A percentile compares a stretch with the other conserved stretches of the same genome.
These are phyloP conservation scores for Platanthera guangdongensis DNA, from an alignment of 106 monocot genomes.

Conservation along the genomic window DNA sequence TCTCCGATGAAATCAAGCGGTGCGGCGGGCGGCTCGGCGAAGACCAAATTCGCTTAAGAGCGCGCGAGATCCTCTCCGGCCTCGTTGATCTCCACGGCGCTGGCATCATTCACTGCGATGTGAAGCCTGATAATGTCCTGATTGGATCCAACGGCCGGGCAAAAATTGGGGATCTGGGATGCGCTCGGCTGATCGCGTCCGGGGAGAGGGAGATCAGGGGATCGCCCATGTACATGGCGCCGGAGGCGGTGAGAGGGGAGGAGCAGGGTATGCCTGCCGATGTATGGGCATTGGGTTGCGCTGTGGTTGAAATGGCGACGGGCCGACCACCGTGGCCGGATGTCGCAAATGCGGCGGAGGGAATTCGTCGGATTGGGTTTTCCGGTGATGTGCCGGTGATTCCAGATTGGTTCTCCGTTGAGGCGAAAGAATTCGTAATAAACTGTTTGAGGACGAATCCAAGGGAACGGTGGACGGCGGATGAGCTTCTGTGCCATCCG, in stretches of 20 bases:
- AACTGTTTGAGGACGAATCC: slow-evolving; percentile 30
- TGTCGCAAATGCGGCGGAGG: slow-evolving; percentile 13
- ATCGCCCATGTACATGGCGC: slow-evolving; percentile 51
- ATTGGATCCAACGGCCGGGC: slow-evolving; percentile 38
- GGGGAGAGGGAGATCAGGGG: slow-evolving; percentile 11
- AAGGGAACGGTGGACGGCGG: slow-evolving; percentile 6
- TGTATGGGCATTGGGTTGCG: slow-evolving; percentile 35
- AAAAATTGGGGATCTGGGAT: slow-evolving; percentile 70
- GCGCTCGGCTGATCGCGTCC: slow-evolving; percentile 24
- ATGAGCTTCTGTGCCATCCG: slow-evolving; percentile 13
- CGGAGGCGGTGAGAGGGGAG: slow-evolving; percentile 38
- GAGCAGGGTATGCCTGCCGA: slow-evolving; percentile 25
- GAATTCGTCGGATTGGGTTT: slow-evolving; percentile 30
- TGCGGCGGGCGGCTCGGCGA: slow-evolving; percentile 31
- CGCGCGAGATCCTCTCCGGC: slow-evolving; percentile 34
- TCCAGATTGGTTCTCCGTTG: slow-evolving; percentile 25
- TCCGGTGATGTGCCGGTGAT: slow-evolving; percentile 21
- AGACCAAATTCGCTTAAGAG: slow-evolving; percentile 11
- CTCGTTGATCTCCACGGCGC: slow-evolving; percentile 46
- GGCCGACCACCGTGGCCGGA: slow-evolving; percentile 27
- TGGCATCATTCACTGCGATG: slow-evolving; percentile 62
- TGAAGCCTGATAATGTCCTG: slow-evolving; percentile 62
- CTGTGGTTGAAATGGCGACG: slow-evolving; percentile 32
- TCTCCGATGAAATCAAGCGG: slow-evolving; percentile 30
- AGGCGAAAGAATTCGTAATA: slow-evolving; percentile 32